Evolutionary conservation across 192 early-diverging fungal genomes (phyloP).

Genomic region (Rhizoclosmatium sp.): DNA sequence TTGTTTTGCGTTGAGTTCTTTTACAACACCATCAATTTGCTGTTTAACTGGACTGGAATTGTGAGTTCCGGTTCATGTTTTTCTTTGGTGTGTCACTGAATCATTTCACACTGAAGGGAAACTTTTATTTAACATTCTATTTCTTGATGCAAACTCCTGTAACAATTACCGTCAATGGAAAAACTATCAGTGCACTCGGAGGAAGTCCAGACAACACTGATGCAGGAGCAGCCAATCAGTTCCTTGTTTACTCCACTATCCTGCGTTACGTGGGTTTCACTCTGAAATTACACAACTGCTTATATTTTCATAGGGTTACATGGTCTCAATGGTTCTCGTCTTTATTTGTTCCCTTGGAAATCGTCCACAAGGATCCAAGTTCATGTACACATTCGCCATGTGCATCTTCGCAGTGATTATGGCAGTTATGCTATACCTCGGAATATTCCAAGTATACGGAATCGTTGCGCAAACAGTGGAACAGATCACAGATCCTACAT

Average conservation of each 20-base stretch:
- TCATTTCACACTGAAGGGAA: conserved; percentile 14
- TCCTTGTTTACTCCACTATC: conserved; percentile 26
- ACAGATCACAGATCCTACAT: conserved; percentile 27
- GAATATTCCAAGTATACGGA: conserved; percentile 37
- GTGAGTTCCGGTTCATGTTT: conserved; percentile 15
- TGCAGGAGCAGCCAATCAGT: conserved; percentile 17
- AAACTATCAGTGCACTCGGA: conserved; percentile 55
- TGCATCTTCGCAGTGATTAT: conserved; percentile 48
- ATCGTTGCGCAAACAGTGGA: conserved; percentile 21
- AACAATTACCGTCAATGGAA: conserved; percentile 41
- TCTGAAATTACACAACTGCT: conserved; percentile 26
- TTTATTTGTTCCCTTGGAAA: conserved; percentile 61
- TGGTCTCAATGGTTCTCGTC: conserved; percentile 46
- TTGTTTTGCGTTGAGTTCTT: conserved; percentile 72
- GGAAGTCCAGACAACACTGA: conserved; percentile 43
- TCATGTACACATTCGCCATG: conserved; percentile 37
- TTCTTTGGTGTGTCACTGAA: conserved; percentile 12
- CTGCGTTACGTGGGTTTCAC: conserved; percentile 16
- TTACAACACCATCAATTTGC: conserved; percentile 63
- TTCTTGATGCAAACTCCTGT: conserved; percentile 43
- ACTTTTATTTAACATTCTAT: conserved; percentile 67
- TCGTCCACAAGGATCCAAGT: conserved; percentile 55
- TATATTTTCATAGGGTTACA: conserved; percentile 40
- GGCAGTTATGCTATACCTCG: conserved; percentile 47
- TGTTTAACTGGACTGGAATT: conserved; percentile 63